phyloP scores from a whole-genome alignment of 768 basidiomycete species.

The Tricholoma furcatifolium region DNA sequence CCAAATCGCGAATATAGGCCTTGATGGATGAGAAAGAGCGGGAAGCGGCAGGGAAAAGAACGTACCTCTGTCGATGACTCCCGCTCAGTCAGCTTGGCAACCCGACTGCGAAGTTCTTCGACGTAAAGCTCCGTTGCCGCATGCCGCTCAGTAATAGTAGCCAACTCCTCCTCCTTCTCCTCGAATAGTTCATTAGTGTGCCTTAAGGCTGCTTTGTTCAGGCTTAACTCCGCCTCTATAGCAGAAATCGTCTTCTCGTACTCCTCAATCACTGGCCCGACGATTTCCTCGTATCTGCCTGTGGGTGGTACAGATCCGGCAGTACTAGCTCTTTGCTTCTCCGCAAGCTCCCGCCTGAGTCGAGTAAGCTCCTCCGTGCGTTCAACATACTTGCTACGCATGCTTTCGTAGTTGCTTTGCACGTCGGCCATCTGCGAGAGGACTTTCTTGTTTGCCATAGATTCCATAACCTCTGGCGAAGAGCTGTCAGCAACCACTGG shows the following conservation, averaged over 20 bases:
- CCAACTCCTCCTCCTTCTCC: constrained; percentile 84
- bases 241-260: constrained; percentile 97
- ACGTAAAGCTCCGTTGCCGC: constrained; percentile 82
- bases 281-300: constrained; percentile 86
- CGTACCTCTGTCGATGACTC: constrained; percentile 90
- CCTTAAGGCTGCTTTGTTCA: constrained; percentile 83
- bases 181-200: constrained; percentile 92
- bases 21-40: constrained; percentile 30
- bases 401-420: constrained; percentile 81
- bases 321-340: constrained; percentile 58
- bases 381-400: constrained; percentile 82
- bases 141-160: constrained; percentile 64
- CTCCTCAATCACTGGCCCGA: constrained; percentile 97
- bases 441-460: constrained; percentile 68
- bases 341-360: constrained; percentile 75
- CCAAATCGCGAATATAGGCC: constrained; percentile 93
- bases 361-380: constrained; percentile 87
- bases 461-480: constrained; percentile 41
- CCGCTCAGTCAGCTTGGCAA: constrained; percentile 82
- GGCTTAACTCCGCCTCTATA: constrained; percentile 88
- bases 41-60: constrained; percentile 3
- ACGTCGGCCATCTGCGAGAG: constrained; percentile 80
- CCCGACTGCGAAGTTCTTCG: constrained; percentile 77
- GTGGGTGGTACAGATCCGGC: constrained; percentile 67
- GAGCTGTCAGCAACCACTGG: constrained; percentile 27